Conservation (phyloP, 805 yeast species). For the Priceomyces melissophilus region DNA sequence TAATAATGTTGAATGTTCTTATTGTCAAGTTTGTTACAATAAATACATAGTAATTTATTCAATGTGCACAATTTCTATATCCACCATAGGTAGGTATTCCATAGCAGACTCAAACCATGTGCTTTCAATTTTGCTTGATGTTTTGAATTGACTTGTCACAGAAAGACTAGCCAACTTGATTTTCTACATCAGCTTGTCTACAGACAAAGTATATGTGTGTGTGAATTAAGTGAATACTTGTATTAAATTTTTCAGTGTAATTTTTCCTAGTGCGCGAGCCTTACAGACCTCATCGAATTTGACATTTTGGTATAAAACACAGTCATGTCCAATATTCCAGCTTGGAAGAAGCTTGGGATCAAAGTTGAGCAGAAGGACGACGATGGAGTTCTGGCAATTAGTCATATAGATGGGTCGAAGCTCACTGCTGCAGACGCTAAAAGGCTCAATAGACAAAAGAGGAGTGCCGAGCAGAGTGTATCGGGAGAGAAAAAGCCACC, state of each 20-base stretch:
- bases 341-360: conserved; percentile 80
- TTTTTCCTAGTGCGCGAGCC: too few species aligned
- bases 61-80: conserved; percentile 46
- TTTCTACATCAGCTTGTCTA: conserved; percentile 12
- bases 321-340: conserved; percentile 42
- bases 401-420: conserved; percentile 43
- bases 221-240: too few species aligned
- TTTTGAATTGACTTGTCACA: conserved; percentile 9
- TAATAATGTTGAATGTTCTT: too few species aligned
- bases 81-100: conserved; percentile 31
- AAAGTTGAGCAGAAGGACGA: conserved; percentile 48
- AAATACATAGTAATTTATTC: too few species aligned
- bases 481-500: conserved; percentile 51
- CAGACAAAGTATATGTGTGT: not conserved
- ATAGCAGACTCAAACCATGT: conserved; percentile 48
- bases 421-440: conserved; percentile 43
- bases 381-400: conserved; percentile 44
- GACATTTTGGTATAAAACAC: too few species aligned
- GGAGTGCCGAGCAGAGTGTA: conserved; percentile 19
- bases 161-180: conserved; percentile 8
- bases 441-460: conserved; percentile 33
- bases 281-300: too few species aligned
- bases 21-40: too few species aligned
- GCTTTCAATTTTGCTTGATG: conserved; percentile 35
- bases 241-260: too few species aligned